Percentiles rank a stretch among this genome's conserved stretches.
These are phyloP conservation scores for Lunularia cruciata DNA, from an alignment of 225 moss, liverwort and hornwort species.

Conservation along the genomic window DNA sequence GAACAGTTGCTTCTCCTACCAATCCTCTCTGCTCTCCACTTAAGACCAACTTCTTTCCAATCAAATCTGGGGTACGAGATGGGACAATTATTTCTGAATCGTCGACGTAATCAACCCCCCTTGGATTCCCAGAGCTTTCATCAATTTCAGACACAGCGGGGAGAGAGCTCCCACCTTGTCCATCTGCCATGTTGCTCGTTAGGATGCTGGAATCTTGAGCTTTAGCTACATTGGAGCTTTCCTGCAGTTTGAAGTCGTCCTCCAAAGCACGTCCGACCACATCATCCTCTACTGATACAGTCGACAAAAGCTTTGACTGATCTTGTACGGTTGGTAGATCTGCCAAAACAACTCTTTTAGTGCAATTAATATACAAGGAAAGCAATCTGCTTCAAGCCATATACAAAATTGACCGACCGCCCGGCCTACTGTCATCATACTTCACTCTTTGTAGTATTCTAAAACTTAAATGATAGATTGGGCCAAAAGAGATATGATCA, in stretches of 20 bases:
- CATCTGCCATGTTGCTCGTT: not conserved
- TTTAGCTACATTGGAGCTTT: not conserved
- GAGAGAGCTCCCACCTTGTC: conserved; percentile 7
- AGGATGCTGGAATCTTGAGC: not conserved
- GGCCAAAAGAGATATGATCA: not conserved
- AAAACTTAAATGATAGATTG: not conserved
- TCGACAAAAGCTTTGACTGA: not conserved
- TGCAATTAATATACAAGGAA: not conserved
- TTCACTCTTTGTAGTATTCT: not conserved
- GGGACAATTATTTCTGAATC: not conserved
- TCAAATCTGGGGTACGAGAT: too few relatives aligned
- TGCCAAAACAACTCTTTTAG: not conserved
- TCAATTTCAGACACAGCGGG: conserved; percentile 5
- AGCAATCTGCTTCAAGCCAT: not conserved
- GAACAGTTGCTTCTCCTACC: not conserved
- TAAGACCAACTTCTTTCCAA: not conserved
- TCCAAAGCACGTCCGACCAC: not conserved
- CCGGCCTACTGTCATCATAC: too few relatives aligned
- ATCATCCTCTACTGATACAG: not conserved
- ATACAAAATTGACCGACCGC: not conserved
- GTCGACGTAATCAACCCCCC: not conserved
- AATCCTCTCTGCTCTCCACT: not conserved
- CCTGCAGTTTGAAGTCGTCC: not conserved
- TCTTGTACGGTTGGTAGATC: not conserved
- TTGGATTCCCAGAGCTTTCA: not conserved